phyloP scores from a whole-genome alignment of 1,284 basidiomycete genomes.

The Malassezia globosa region DNA sequence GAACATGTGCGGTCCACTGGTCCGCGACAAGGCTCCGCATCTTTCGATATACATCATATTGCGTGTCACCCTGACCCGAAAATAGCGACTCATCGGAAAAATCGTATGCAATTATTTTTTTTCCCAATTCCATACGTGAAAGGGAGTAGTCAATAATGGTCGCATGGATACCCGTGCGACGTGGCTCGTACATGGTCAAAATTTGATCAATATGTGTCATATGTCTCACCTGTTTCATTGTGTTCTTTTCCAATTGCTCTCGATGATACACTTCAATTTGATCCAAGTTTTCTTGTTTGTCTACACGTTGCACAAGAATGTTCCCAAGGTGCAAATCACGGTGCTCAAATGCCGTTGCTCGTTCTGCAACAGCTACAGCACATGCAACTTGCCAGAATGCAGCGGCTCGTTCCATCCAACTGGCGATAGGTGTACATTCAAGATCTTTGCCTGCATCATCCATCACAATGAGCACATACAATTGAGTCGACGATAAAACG shows the following conservation, averaged over 20 bases:
- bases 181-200: conserved; percentile 48
- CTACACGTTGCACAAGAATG: conserved; percentile 57
- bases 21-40: conserved; percentile 60
- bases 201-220: not conserved
- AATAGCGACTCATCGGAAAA: conserved; percentile 47
- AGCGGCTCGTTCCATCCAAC: conserved; percentile 75
- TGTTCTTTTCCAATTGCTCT: not conserved
- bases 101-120: conserved; percentile 26
- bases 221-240: too few species aligned
- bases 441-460: conserved; percentile 79
- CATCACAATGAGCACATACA: conserved; percentile 76
- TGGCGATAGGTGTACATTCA: conserved; percentile 65
- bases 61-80: conserved; percentile 66
- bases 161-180: conserved; percentile 55
- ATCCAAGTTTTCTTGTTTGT: not conserved
- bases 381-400: conserved; percentile 81
- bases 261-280: too few species aligned
- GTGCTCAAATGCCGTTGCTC: conserved; percentile 76
- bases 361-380: conserved; percentile 66
- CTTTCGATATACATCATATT: conserved; percentile 85
- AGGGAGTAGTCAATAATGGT: conserved; percentile 91
- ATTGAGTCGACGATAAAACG: conserved; percentile 61
- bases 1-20: conserved; percentile 63
- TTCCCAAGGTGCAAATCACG: conserved; percentile 98
- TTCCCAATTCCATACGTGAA: conserved; percentile 52